These are phyloP conservation scores for Didymella pinodella DNA, from an alignment of 2,329 filamentous ascomycete genomes.

Conservation along the genomic window DNA sequence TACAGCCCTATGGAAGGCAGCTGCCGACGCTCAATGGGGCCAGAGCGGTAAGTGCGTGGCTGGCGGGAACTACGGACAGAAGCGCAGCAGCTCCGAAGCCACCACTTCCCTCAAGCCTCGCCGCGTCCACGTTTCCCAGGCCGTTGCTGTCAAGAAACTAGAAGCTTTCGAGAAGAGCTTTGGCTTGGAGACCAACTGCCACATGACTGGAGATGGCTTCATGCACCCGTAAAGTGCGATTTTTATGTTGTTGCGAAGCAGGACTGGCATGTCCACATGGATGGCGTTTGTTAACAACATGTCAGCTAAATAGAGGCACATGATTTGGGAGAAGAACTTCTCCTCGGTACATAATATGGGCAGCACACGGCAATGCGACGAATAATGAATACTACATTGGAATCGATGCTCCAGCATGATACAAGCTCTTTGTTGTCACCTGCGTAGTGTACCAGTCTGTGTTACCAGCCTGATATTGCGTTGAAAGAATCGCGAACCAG, in stretches of 20 bases:
- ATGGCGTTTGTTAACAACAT: slow-evolving; percentile 16
- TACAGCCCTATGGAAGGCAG: slow-evolving; percentile 50
- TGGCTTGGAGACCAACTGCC: slow-evolving; percentile 40
- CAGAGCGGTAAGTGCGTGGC: slow-evolving; percentile 43
- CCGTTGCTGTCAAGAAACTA: slow-evolving; percentile 31
- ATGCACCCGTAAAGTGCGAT: slow-evolving; percentile 42
- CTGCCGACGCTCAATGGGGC: slow-evolving; percentile 49
- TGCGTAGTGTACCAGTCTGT: background rate
- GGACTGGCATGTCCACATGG: slow-evolving; percentile 5
- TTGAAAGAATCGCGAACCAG: background rate
- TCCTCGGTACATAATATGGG: slow-evolving; percentile 15
- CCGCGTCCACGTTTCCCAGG: slow-evolving; percentile 25
- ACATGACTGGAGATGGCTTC: slow-evolving; percentile 43
- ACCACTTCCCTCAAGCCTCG: slow-evolving; percentile 39
- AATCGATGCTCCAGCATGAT: background rate
- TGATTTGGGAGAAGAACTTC: slow-evolving; percentile 5
- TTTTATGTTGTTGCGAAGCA: slow-evolving; percentile 5
- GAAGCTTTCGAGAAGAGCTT: slow-evolving; percentile 41
- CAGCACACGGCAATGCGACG: slow-evolving; percentile 3
- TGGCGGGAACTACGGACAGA: slow-evolving; percentile 30
- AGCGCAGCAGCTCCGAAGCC: slow-evolving; percentile 29
- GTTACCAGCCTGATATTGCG: background rate
- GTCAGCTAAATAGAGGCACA: slow-evolving; percentile 12
- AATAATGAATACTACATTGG: slow-evolving; percentile 16
- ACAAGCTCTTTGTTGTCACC: slow-evolving; percentile 1